Evolutionary conservation across 768 basidiomycete species (phyloP).

Genomic region (Gymnopilus dilepis): DNA sequence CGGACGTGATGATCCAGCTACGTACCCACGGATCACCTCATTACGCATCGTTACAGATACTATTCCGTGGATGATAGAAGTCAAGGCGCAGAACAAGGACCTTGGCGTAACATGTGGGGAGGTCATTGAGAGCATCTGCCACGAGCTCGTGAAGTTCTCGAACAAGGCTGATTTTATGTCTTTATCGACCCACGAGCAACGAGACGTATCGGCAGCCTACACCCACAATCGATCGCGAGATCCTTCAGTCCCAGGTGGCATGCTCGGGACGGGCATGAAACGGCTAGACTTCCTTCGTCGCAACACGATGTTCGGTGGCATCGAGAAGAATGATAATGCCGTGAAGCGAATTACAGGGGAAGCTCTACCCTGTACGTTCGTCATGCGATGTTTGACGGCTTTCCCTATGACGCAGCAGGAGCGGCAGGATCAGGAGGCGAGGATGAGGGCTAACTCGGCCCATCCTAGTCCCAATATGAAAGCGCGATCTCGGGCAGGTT

Average conservation of each 20-base stretch:
- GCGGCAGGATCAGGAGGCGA: slow-evolving; percentile 48
- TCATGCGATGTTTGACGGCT: slow-evolving; percentile 54
- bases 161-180: slow-evolving; percentile 57
- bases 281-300: slow-evolving; percentile 69
- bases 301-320: slow-evolving; percentile 67
- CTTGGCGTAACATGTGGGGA: slow-evolving; percentile 75
- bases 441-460: slow-evolving; percentile 31
- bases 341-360: slow-evolving; percentile 52
- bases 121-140: slow-evolving; percentile 58
- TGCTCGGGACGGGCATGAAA: slow-evolving; percentile 64
- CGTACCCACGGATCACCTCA: slow-evolving; percentile 62
- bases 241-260: slow-evolving; percentile 71
- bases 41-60: slow-evolving; percentile 59
- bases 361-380: slow-evolving; percentile 61
- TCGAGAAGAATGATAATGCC: slow-evolving; percentile 49
- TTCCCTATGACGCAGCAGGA: slow-evolving; percentile 58
- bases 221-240: slow-evolving; percentile 68
- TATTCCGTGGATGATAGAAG: slow-evolving; percentile 77
- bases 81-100: slow-evolving; percentile 60
- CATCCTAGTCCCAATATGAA: slow-evolving; percentile 15
- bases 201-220: slow-evolving; percentile 57
- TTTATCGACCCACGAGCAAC: slow-evolving; percentile 41
- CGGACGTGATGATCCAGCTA: slow-evolving; percentile 71
- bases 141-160: slow-evolving; percentile 55
- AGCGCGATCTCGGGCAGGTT: slow-evolving; percentile 29